Percentiles rank a stretch among this genome's conserved stretches.
Conservation (phyloP, 768 basidiomycete species). For the Candolleomyces efflorescens region DNA sequence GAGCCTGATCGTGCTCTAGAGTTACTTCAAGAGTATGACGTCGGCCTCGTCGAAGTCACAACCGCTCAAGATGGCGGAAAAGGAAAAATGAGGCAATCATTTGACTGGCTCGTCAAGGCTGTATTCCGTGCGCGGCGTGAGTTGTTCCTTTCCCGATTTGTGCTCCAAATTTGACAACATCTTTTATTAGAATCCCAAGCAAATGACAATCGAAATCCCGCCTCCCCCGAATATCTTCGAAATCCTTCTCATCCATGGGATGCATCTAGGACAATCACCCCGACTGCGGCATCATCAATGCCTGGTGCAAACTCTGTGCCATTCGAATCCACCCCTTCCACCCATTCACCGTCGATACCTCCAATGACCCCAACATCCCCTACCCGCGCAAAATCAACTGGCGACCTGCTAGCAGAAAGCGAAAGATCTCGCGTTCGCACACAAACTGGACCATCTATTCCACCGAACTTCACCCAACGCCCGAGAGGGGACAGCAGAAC, state of each 20-base stretch:
- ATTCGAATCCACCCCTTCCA: constrained; percentile 3
- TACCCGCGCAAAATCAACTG: constrained; percentile 51
- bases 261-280: constrained; percentile 46
- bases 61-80: constrained; percentile 52
- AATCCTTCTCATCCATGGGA: constrained; percentile 52
- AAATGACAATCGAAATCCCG: constrained; percentile 60
- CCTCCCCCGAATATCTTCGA: constrained; percentile 58
- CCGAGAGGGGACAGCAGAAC: background rate
- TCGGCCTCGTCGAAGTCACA: constrained; percentile 76
- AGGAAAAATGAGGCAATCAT: constrained; percentile 67
- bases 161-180: background rate
- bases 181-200: constrained; percentile 4
- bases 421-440: constrained; percentile 30
- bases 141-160: constrained; percentile 12
- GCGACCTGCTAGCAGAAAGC: constrained; percentile 39
- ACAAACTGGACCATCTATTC: constrained; percentile 1
- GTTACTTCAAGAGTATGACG: constrained; percentile 58
- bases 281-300: constrained; percentile 41
- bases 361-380: constrained; percentile 41
- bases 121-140: constrained; percentile 50
- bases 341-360: constrained; percentile 18
- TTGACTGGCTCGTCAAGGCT: constrained; percentile 70
- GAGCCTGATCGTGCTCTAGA: constrained; percentile 49
- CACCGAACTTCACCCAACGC: background rate
- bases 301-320: constrained; percentile 6